Evolutionary conservation across 257 asterid genomes (phyloP).

Genomic region (Avicennia marina): DNA sequence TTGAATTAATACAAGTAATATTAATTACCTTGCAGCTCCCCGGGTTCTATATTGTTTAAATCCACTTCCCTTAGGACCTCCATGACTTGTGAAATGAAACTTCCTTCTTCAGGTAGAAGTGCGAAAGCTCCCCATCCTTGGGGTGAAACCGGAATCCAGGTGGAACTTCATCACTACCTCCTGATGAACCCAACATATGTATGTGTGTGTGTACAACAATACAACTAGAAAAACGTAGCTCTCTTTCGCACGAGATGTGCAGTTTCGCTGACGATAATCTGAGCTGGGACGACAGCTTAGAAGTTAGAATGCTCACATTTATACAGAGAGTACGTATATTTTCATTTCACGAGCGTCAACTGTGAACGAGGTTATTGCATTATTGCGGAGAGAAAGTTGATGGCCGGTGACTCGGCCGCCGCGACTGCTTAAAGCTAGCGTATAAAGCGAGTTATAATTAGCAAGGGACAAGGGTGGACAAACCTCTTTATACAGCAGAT

Average conservation of each 20-base stretch:
- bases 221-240: background rate
- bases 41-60: slow-evolving; percentile 83
- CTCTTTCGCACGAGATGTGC: no score
- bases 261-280: no score
- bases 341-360: no score
- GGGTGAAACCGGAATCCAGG: slow-evolving; percentile 95
- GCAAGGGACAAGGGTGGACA: no score
- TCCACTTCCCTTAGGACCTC: slow-evolving; percentile 86
- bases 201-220: background rate
- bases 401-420: slow-evolving; percentile 85
- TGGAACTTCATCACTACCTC: slow-evolving; percentile 76
- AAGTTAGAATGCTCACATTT: background rate
- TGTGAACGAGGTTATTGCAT: slow-evolving; percentile 28
- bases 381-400: slow-evolving; percentile 52
- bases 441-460: slow-evolving; percentile 35
- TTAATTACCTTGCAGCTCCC: slow-evolving; percentile 90
- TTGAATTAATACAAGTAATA: no score
- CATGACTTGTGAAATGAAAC: slow-evolving; percentile 78
- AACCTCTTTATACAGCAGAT: no score
- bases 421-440: slow-evolving; percentile 69
- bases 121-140: slow-evolving; percentile 89
- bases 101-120: slow-evolving; percentile 83
- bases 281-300: no score
- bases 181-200: slow-evolving; percentile 36
- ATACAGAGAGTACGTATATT: background rate